Base-by-base conservation (phyloP, 208 protist species). In the Leishmania gerbilli region DNA sequence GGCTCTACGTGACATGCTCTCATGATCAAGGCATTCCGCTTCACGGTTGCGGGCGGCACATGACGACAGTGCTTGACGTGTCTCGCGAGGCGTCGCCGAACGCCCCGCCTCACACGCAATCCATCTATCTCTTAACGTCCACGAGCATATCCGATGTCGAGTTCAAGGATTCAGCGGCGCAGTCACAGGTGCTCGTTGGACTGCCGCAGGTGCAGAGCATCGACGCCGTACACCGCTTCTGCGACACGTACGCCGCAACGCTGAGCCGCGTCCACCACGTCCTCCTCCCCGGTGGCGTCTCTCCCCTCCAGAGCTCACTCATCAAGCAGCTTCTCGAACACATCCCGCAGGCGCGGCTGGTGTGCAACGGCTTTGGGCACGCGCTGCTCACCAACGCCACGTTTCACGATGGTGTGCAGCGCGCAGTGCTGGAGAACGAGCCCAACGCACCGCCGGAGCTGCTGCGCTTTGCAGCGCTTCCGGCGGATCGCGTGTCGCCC, bases 1-100 rank as follows among this genome's bases (percentile, higher is more conserved):
- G 80, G 24, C 45, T 93, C 17, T 97, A 97, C 84, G 71, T 95
- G 1, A 97, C 94, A 19, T 93, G 88, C 76, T 87, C 82, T 31
- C 81, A 60, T 34, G 81, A 90, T 27, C 51, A 71, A 24, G 45
- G 71, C 21, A 40, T 62, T 51, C 42, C 62, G 15, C 40, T 42
- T 1, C 45, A 58, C 24, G 65, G 84, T 60, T 67, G 71, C 8
- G 88, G 76, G 56, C 89, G 94, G 6, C 92, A 95, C 84, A 76
- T 75, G 74, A 95, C 94, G 40, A 85, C 80, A 34, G 83, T 97
- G 24, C 78, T 97, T 9, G 91, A 96, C 62, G 80, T 79, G 24
- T 81, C 77, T 65, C 69, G 79, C 34, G 74, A 68, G 24, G 58
- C 60, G 19, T 77, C 72, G 21, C 64, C 74, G 27, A 62, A 56